These are phyloP conservation scores for Triticum timopheevii DNA, from an alignment of 176 grass and related monocot genomes.

Conservation along the genomic window DNA sequence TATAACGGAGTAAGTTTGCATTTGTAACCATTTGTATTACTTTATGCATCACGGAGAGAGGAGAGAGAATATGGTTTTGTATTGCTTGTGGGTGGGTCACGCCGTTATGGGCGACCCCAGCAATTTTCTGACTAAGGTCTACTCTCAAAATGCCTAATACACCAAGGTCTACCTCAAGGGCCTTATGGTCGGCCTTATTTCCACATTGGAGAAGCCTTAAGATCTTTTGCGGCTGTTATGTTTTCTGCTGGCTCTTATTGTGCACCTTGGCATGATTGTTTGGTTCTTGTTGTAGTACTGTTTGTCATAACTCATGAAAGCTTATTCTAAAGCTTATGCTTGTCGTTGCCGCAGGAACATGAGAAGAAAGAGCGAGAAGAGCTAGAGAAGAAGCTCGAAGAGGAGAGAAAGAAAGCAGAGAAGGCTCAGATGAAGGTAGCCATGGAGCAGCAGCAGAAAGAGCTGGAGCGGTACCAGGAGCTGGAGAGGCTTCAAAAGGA, in stretches of 20 bases:
- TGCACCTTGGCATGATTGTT: background rate
- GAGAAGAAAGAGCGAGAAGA: slow-evolving; percentile 76
- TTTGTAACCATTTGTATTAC: too few species aligned
- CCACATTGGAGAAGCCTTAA: background rate
- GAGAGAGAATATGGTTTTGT: too few species aligned
- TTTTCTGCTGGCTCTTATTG: background rate
- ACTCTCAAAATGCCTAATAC: too few species aligned
- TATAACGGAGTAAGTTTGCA: too few species aligned
- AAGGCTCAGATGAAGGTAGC: slow-evolving; percentile 78
- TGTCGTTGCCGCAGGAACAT: slow-evolving; percentile 54
- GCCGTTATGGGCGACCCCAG: too few species aligned
- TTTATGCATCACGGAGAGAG: too few species aligned
- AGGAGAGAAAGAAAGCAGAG: slow-evolving; percentile 82
- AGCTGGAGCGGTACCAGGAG: slow-evolving; percentile 90
- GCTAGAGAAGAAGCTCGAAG: slow-evolving; percentile 79
- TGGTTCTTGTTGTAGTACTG: background rate
- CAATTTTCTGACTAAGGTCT: too few species aligned
- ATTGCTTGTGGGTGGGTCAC: too few species aligned
- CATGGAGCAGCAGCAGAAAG: slow-evolving; percentile 83
- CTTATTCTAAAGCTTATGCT: background rate
- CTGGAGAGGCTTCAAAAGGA: slow-evolving; percentile 82
- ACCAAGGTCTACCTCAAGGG: background rate
- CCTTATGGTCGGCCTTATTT: background rate
- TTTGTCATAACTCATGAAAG: background rate
- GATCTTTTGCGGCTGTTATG: background rate